Conservation (phyloP, 2,329 filamentous ascomycete species). For the Colletotrichum sp. region DNA sequence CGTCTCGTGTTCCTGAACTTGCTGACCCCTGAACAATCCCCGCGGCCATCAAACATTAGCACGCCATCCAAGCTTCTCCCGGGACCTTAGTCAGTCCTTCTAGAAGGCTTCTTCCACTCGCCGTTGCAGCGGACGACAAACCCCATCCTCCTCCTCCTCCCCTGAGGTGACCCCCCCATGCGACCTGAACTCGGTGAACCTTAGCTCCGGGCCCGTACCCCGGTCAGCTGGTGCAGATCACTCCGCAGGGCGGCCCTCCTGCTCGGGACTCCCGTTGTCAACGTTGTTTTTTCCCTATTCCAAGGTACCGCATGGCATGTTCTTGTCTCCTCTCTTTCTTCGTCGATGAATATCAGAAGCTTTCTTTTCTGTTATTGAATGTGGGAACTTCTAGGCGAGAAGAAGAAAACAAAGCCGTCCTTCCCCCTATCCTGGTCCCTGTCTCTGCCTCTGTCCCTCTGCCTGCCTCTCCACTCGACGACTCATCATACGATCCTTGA, state of each 20-base stretch:
- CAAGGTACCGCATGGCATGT: background rate
- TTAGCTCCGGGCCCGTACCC: constrained; percentile 7
- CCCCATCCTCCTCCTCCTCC: background rate
- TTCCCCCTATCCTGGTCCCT: background rate
- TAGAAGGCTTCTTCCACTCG: constrained; percentile 19
- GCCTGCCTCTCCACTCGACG: background rate
- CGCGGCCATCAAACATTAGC: constrained; percentile 2
- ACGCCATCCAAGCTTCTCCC: background rate
- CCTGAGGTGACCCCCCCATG: background rate
- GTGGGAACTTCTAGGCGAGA: background rate
- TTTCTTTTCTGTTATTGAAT: background rate
- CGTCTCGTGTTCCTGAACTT: constrained; percentile 1
- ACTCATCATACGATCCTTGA: background rate
- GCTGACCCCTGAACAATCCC: background rate
- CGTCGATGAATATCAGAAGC: background rate
- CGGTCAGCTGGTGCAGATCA: constrained; percentile 15
- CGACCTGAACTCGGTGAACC: constrained; percentile 2
- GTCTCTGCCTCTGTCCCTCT: background rate
- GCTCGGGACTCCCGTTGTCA: constrained; percentile 10
- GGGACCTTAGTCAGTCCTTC: background rate
- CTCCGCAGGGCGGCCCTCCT: constrained; percentile 15
- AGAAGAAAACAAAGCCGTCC: background rate
- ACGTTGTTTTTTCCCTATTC: background rate
- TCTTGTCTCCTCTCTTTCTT: background rate
- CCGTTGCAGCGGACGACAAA: background rate